Base-by-base conservation (phyloP, 495 filamentous ascomycete species). In the Parachaetomium inaequale region DNA sequence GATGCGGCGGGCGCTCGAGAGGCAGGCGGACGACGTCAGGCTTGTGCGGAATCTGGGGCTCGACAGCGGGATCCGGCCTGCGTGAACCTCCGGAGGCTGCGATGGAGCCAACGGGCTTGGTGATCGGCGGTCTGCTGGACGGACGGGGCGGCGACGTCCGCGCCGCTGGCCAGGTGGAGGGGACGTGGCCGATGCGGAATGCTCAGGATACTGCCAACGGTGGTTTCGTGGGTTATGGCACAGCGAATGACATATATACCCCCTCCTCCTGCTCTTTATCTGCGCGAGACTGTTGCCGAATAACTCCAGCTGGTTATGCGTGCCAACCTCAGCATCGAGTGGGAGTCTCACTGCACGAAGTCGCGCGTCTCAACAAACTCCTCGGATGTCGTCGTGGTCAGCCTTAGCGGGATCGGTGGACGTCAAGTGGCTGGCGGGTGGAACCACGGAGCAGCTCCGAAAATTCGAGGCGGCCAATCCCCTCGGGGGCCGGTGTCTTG, bases 21-120 rank as follows among this genome's bases (percentile, higher is more conserved):
- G 81, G 70, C 91, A 95, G 73, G 91, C 91, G 17, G 85, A 92
- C 75, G 92, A 94, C 69, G 88, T 89, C 62, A 78, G 89, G 63
- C 91, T 89, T 74, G 83, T 93, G 69, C 81, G 84, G 58, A 85
- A 87, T 36, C 79, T 92, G 56, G 88, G 89, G 14, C 65, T 88
- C 65, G 72, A 70, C 49, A 63, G 71, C 25, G 58, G 58, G n/a
- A 5, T 50, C 14, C 57, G 66, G 67, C 55, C 43, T 65, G 51
- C 29, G 52, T 38, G 42, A 47, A 26, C 54, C 12, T 47, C 31
- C 8, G 53, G 36, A 40, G 36, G 12, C 36, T 40, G 36, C 36
- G 14, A 15, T 40, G 36, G 36, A 40, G 36, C 36, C 36, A 40
- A 12, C 12, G 36, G 17, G 12, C 21, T 25, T 26, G 45, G 7